A percentile compares a stretch with the other conserved stretches of the same genome.
Evolutionary conservation across 768 basidiomycete genomes (phyloP).

Genomic region (Pleurotus cornucopiae): DNA sequence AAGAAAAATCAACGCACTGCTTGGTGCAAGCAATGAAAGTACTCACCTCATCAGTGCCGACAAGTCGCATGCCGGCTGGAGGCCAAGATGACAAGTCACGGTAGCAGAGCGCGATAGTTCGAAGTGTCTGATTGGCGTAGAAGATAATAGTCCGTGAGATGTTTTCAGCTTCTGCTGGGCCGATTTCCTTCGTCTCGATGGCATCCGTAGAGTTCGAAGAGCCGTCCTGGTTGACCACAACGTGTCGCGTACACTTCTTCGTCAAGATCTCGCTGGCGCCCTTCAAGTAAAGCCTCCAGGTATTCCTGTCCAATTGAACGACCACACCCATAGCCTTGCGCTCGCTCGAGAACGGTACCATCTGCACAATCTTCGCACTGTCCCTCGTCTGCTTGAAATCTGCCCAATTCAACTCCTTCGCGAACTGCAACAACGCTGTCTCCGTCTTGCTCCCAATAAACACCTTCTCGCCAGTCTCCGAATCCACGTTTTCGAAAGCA

Average conservation of each 20-base stretch:
- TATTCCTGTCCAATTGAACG: constrained; percentile 48
- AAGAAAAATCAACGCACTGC: constrained; percentile 6
- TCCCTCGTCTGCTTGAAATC: constrained; percentile 55
- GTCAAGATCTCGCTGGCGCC: constrained; percentile 93
- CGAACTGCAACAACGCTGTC: constrained; percentile 67
- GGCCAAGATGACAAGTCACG: constrained; percentile 87
- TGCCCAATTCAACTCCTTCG: constrained; percentile 62
- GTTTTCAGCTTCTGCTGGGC: constrained; percentile 68
- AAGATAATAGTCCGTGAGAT: constrained; percentile 93
- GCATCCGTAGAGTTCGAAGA: constrained; percentile 13
- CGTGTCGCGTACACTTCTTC: constrained; percentile 67
- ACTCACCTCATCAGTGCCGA: constrained; percentile 52
- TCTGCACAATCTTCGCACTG: constrained; percentile 48
- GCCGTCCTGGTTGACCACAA: constrained; percentile 53
- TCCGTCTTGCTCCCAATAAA: constrained; percentile 83
- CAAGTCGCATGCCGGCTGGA: constrained; percentile 39
- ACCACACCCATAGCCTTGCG: constrained; percentile 91
- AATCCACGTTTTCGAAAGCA: constrained; percentile 50
- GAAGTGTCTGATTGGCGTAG: constrained; percentile 93
- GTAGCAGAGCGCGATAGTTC: constrained; percentile 94
- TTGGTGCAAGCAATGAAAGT: neutral
- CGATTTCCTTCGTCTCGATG: constrained; percentile 60
- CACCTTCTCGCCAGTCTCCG: constrained; percentile 37
- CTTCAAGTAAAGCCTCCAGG: constrained; percentile 77
- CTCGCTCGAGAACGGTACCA: constrained; percentile 77